These are phyloP conservation scores for Schoenoplectus triqueter DNA, from an alignment of 202 grass and related monocot genomes.

Conservation along the genomic window DNA sequence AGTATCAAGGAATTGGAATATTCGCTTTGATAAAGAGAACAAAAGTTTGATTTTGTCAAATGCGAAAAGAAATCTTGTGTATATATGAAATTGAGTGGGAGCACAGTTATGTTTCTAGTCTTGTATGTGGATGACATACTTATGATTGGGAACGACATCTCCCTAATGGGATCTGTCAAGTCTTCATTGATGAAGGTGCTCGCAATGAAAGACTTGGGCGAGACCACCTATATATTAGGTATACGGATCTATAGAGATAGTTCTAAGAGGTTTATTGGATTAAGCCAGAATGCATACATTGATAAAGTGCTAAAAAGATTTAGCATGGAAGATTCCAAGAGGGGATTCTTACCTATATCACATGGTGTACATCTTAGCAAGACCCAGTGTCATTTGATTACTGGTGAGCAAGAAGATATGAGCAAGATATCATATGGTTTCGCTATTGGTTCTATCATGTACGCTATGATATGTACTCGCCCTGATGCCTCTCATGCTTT, in stretches of 20 bases:
- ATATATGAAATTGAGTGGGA: conserved; percentile 6
- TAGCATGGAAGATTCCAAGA: not conserved
- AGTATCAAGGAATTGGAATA: not conserved
- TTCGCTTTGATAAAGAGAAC: not conserved
- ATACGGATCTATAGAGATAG: too few species aligned
- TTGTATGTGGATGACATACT: not conserved
- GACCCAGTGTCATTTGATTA: too few species aligned
- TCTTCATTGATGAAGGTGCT: not conserved
- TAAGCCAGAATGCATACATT: too few species aligned
- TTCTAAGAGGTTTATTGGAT: too few species aligned
- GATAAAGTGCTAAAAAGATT: not conserved
- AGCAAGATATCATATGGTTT: too few species aligned
- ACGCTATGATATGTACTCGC: too few species aligned
- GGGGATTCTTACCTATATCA: not conserved
- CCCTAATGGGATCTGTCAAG: not conserved
- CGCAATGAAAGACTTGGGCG: not conserved
- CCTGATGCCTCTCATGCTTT: too few species aligned
- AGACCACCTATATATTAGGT: too few species aligned
- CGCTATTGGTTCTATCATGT: too few species aligned
- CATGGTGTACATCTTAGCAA: conserved; percentile 14
- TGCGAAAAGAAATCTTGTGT: not conserved
- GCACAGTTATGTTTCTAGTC: not conserved
- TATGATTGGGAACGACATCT: not conserved
- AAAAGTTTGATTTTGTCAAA: not conserved
- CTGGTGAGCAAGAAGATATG: too few species aligned